Base-by-base conservation (phyloP, 208 protist genomes). In the Acanthamoeba lenticulata region DNA sequence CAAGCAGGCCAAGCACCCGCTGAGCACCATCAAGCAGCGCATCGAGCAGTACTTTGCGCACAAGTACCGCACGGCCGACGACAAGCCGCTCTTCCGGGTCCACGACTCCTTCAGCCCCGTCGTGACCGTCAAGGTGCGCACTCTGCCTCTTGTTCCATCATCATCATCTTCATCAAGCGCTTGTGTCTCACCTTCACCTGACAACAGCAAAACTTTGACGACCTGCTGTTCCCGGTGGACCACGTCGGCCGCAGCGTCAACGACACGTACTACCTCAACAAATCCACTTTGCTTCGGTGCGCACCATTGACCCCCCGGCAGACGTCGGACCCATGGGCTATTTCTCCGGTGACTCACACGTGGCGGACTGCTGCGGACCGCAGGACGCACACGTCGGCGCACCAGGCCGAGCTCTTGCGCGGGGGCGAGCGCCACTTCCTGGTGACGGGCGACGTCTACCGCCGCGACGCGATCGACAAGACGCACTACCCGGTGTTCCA, bases 381-480 rank as follows among this genome's bases (percentile, higher is more conserved):
- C 42, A 92, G 97, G 24, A 96, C 97, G 29, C 97, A 98, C 85
- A 98, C 97, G 2, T 95, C 62, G 69, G 97, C 97, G 1, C 97
- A 98, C 57, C 97, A 98, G 92, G 83, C 29, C 34, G 45, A 98
- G 72, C 19, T 98, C 5, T 29, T 98, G 19, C 32, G 62, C 32
- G 9, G 74, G 1, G 44, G 95, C 11, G 65, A 45, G 32, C 44
- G 57, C 13, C 36, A 72, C 3, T 98, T 98, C 67, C 94, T 98
- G 2, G 95, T 97, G 24, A 95, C 96, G 17, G 97, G 97, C 38
- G 97, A 98, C 93, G 97, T 98, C 0, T 98, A 98, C 89, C 94
- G 98, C n/a, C 92, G 98, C 21, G 98, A 98, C 93, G 95, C 96
- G 62, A 97, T 98, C 52, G 98, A 98, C 94, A 34, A 60, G 65